Conservation (phyloP, 768 basidiomycete genomes). For the Rhizopogon sp. region DNA sequence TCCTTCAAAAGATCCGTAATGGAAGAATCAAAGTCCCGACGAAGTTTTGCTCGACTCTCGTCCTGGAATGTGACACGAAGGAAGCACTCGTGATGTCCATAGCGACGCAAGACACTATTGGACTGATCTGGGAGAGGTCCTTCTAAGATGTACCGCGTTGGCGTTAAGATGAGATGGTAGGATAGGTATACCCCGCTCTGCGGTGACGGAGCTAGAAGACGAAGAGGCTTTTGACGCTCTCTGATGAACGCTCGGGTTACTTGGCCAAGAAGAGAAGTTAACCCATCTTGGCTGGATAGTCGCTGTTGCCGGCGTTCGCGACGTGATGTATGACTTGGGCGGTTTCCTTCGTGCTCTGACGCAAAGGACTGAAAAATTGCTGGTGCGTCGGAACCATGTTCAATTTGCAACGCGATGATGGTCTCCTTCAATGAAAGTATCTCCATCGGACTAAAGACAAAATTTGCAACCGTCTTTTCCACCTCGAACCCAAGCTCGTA, state of each 20-base stretch:
- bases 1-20: constrained; percentile 26
- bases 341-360: constrained; percentile 15
- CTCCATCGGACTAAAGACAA: constrained; percentile 19
- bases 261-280: constrained; percentile 5
- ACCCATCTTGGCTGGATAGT: constrained; percentile 10
- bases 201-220: constrained; percentile 18
- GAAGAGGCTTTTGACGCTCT: constrained; percentile 20
- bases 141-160: constrained; percentile 33
- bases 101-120: constrained; percentile 34
- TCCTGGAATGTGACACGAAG: constrained; percentile 46
- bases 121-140: constrained; percentile 34
- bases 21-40: constrained; percentile 25
- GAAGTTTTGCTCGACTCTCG: constrained; percentile 35
- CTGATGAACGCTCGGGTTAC: constrained; percentile 15
- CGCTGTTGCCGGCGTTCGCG: not conserved
- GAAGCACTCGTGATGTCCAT: constrained; percentile 35
- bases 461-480: constrained; percentile 30
- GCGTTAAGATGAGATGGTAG: constrained; percentile 36
- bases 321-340: not conserved
- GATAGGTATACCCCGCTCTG: constrained; percentile 22
- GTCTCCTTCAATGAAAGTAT: constrained; percentile 14
- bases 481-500: constrained; percentile 35
- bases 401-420: constrained; percentile 16
- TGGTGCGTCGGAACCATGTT: constrained; percentile 10
- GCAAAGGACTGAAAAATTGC: constrained; percentile 20